Base-by-base conservation (phyloP, 371 early-diverging fungal genomes). In the Mortierella sp. region DNA sequence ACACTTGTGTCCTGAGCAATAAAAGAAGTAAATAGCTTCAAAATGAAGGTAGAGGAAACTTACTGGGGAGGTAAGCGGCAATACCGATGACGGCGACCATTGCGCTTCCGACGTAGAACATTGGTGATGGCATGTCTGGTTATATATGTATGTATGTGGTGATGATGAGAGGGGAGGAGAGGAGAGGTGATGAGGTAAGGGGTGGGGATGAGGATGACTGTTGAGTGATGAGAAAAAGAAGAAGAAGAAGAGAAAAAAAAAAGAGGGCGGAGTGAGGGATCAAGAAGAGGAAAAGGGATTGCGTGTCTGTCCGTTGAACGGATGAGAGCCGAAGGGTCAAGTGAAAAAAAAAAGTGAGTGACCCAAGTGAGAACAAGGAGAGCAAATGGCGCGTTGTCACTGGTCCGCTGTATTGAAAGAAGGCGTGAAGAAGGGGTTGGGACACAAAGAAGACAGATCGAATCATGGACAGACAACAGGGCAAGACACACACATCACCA, bases 31-130 rank as follows among this genome's bases (percentile, higher is more conserved):
- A 58, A 18, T 21, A 51, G 51, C 21, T 51, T 18, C 51, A 16
- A 60, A 60, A 32, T 5, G 32, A 18, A 78, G 46, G 49, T 55
- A 51, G 3, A 21, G 4, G 12, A 0, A 4, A 77, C 86, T 77
- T 86, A 86, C 86, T 77, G 41, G 86, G 86, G 21, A 86, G 71
- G 71, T 86, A 86, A 21, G 82, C 75, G 16, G 82, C 86, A 14
- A 86, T 51, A 51, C 82, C 72, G 56, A 86, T 54, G 24, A 86
- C 8, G 51, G 82, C 86, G 24, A 71, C 73, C 51, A 82, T 16
- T 29, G 86, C 74, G 73, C 86, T 82, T 68, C 75, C 24, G 48
- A 71, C 32, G 72, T 82, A 14, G 18, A 86, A 72, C 8, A 77
- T 41, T 16, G 81, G 78, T 27, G 79, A 77, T 49, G 84, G 84